Base-by-base conservation (phyloP, 2,329 filamentous ascomycete genomes). In the Daldinia eschscholtzii region DNA sequence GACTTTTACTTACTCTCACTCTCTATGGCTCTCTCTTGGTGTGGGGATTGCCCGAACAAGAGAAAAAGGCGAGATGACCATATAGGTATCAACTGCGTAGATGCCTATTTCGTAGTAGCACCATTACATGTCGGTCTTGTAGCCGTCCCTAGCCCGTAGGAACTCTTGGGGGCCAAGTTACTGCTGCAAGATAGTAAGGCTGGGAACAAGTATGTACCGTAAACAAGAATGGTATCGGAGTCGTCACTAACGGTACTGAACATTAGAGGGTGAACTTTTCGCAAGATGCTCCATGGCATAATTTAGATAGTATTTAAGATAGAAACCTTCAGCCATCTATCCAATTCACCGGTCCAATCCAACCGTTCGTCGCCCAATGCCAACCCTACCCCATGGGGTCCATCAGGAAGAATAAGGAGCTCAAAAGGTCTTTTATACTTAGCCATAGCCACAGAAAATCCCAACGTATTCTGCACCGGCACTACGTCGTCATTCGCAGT, bases 1-100 rank as follows among this genome's bases (percentile, higher is more conserved):
- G 81, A 69, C 89, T 87, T 78, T 79, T 9, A 82, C 86, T 70
- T 44, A 35, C 10, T 87, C 87, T 3, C 87, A 86, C 41, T 80
- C 75, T 39, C 81, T 83, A 65, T 85, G 82, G 79, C 88, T 89
- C 79, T 89, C 79, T 87, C 84, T n/a, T n/a, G 56, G 77, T 73
- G 77, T 89, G 82, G 76, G 89, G 89, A 78, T 89, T 89, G 6
- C 87, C 87, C 0, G 87, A 86, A 0, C 72, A 75, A 75, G 89
- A 33, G 35, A 13, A 13, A 37, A 37, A 13, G 35, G 35, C 7
- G 10, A 37, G 35, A 37, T 23, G 87, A 28, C 79, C 87, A 72
- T 87, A 77, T 86, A 89, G 44, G 80, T 81, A 80, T 89, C 89
- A 42, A 83, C 80, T 0, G 85, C 88, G 80, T 89, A 89, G 79